These are phyloP conservation scores for Irineochytrium annulatum DNA, from an alignment of 192 early-diverging fungal species.

Conservation along the genomic window DNA sequence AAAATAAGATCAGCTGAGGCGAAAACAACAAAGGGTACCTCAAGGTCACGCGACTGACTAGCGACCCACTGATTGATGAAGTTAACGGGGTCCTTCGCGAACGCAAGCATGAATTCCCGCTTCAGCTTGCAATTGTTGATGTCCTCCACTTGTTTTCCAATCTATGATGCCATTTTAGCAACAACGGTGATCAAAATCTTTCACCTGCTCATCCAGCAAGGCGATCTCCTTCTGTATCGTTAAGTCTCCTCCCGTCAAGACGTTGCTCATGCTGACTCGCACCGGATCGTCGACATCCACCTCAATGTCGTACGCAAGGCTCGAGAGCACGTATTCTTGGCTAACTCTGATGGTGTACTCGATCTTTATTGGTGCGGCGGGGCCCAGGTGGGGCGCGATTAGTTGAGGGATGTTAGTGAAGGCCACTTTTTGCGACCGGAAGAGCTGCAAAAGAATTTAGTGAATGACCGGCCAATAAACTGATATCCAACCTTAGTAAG, in stretches of 20 bases:
- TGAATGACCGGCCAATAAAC: neutral
- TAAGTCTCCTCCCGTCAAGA: slow-evolving; percentile 21
- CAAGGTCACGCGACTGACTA: slow-evolving; percentile 88
- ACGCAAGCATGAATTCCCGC: slow-evolving; percentile 88
- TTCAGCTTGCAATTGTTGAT: slow-evolving; percentile 88
- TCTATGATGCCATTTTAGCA: slow-evolving; percentile 23
- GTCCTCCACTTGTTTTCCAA: slow-evolving; percentile 72
- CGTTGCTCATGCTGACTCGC: slow-evolving; percentile 52
- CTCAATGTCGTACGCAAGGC: slow-evolving; percentile 86
- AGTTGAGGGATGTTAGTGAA: slow-evolving; percentile 83
- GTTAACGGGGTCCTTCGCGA: slow-evolving; percentile 78
- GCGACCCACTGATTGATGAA: slow-evolving; percentile 93
- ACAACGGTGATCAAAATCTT: neutral
- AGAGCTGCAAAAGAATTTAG: slow-evolving; percentile 46
- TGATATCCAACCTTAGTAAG: slow-evolving; percentile 54
- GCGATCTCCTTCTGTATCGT: slow-evolving; percentile 32
- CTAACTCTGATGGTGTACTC: slow-evolving; percentile 85
- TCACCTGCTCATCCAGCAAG: slow-evolving; percentile 45
- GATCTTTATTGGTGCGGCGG: slow-evolving; percentile 82
- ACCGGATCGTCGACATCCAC: slow-evolving; percentile 80
- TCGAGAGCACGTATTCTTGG: slow-evolving; percentile 67
- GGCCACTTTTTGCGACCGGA: slow-evolving; percentile 59
- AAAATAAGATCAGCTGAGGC: slow-evolving; percentile 5
- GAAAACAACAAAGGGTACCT: slow-evolving; percentile 47
- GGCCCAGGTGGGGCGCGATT: slow-evolving; percentile 66